phyloP scores from a whole-genome alignment of 2,329 filamentous ascomycete genomes.

The Juglanconis sp. region DNA sequence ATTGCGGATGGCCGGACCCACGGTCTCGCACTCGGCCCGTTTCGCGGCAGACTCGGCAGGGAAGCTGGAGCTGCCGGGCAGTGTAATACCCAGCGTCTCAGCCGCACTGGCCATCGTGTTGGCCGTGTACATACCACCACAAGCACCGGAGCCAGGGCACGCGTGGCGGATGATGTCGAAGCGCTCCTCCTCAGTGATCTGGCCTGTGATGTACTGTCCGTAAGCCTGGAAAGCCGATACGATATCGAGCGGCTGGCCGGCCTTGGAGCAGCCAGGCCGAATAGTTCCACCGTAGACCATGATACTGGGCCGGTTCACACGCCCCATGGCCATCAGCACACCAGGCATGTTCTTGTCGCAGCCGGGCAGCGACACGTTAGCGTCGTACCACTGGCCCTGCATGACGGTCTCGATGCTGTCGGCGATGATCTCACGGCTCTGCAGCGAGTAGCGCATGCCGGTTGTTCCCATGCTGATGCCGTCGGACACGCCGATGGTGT shows the following conservation, averaged over 20 bases:
- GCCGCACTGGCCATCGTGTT: conserved; percentile 76
- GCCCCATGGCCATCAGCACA: conserved; percentile 88
- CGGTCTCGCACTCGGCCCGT: conserved; percentile 66
- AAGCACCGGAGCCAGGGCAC: conserved; percentile 79
- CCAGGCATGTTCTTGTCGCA: conserved; percentile 99
- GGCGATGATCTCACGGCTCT: conserved; percentile 94
- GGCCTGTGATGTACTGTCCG: conserved; percentile 86
- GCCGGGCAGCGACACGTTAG: conserved; percentile 91
- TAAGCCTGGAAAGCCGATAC: conserved; percentile 98
- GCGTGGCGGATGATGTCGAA: conserved; percentile 94
- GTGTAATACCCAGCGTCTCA: conserved; percentile 70
- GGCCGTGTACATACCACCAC: conserved; percentile 81
- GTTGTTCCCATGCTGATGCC: conserved; percentile 97
- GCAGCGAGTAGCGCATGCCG: conserved; percentile 93
- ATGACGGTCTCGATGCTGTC: conserved; percentile 99
- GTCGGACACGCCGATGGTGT: conserved; percentile 96
- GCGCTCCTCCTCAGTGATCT: conserved; percentile 86
- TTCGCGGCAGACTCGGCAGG: conserved; percentile 73
- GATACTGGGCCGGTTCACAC: conserved; percentile 87
- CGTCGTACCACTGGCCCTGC: conserved; percentile 98
- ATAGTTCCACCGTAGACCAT: conserved; percentile 99
- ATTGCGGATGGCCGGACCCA: conserved; percentile 71
- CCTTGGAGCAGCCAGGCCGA: conserved; percentile 78
- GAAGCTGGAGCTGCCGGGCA: conserved; percentile 79
- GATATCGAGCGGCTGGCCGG: conserved; percentile 80